Conservation (phyloP, 139 green algal genomes). For the Desmodesmus armatus region DNA sequence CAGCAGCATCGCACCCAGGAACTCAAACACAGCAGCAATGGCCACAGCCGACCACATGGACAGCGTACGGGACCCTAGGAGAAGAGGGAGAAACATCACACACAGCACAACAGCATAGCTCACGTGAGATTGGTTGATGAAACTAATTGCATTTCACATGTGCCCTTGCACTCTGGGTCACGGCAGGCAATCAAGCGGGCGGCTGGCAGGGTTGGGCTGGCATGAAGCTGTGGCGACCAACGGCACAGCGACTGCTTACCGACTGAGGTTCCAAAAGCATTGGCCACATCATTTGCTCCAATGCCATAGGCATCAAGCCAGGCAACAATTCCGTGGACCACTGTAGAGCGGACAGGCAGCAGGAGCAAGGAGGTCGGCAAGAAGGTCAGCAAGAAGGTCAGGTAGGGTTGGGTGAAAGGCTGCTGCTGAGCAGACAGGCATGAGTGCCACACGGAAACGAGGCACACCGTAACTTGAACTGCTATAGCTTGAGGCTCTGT, state of each 20-base stretch:
- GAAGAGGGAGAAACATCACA: no score
- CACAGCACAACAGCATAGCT: no score
- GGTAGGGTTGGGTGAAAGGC: background rate
- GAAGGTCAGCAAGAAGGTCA: conserved; percentile 1
- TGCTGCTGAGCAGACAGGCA: background rate
- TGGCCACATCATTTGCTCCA: conserved; percentile 58
- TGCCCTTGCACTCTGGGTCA: no score
- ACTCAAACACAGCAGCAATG: conserved; percentile 58
- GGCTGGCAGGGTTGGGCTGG: no score
- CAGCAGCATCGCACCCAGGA: conserved; percentile 43
- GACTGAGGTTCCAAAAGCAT: no score
- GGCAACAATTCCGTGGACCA: conserved; percentile 42
- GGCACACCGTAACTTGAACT: no score
- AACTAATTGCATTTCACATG: no score
- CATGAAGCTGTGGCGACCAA: no score
- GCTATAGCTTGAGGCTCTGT: no score
- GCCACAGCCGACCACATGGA: conserved; percentile 36
- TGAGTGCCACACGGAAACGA: background rate
- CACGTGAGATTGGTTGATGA: no score
- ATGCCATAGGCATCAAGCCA: conserved; percentile 53
- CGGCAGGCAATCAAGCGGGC: no score
- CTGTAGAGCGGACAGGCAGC: conserved; percentile 3
- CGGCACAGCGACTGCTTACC: background rate
- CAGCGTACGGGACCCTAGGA: no score
- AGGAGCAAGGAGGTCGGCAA: background rate